phyloP scores from a whole-genome alignment of 495 filamentous ascomycete species.

The Cudoniella acicularis region DNA sequence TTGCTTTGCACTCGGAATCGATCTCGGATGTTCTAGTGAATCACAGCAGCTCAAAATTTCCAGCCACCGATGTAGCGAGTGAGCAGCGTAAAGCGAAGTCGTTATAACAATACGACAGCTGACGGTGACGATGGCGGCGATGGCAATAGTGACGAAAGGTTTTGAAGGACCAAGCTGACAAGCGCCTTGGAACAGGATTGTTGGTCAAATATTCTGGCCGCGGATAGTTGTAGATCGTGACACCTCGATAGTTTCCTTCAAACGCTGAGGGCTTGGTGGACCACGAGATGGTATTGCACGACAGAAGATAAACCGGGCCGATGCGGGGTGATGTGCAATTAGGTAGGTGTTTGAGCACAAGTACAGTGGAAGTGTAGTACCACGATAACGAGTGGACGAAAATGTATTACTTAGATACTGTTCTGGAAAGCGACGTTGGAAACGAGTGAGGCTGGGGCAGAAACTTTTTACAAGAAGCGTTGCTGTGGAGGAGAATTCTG shows the following conservation, averaged over 20 bases:
- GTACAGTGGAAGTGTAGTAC: no score
- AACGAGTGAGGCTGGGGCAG: neutral
- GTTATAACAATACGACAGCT: neutral
- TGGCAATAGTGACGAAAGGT: no score
- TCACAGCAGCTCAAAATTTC: neutral
- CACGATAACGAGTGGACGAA: neutral
- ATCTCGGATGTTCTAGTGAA: neutral
- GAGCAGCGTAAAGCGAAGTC: neutral
- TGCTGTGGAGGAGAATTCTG: neutral
- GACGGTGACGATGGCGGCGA: neutral
- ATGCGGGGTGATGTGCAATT: no score
- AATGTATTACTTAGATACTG: neutral
- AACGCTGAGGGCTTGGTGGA: neutral
- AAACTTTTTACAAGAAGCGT: neutral
- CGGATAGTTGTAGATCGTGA: conserved; percentile 14
- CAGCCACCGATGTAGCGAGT: neutral
- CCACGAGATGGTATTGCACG: neutral
- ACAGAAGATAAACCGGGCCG: neutral
- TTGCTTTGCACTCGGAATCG: neutral
- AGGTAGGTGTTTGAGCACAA: no score
- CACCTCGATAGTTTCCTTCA: conserved; percentile 5
- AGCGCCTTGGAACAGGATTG: conserved; percentile 1
- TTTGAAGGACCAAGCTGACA: neutral
- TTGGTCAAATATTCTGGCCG: conserved; percentile 15
- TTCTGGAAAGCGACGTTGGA: neutral